These are phyloP conservation scores for Botrytis squamosa DNA, from an alignment of 2,329 filamentous ascomycete species.

Conservation along the genomic window DNA sequence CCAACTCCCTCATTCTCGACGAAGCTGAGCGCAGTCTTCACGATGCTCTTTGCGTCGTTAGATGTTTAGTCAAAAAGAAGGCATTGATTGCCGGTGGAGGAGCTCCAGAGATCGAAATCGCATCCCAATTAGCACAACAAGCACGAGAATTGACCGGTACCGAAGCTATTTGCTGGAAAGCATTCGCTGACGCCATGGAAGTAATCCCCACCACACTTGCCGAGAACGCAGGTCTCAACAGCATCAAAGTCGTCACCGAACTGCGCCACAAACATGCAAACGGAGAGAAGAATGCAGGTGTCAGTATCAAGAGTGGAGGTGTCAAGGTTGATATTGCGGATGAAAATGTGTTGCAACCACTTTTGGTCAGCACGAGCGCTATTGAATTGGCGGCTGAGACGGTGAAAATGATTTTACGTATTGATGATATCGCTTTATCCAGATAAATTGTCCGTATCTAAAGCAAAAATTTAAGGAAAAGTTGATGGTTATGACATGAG, in stretches of 20 bases:
- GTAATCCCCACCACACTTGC: conserved; percentile 95
- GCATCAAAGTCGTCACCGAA: conserved; percentile 98
- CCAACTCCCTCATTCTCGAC: conserved; percentile 91
- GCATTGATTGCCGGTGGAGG: conserved; percentile 97
- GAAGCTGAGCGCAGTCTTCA: conserved; percentile 96
- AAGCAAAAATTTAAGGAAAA: conserved; percentile 7
- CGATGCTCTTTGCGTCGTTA: conserved; percentile 95
- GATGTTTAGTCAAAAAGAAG: conserved; percentile 98
- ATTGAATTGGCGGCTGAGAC: conserved; percentile 97
- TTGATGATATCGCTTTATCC: conserved; percentile 37
- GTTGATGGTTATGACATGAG: conserved; percentile 17
- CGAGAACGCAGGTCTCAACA: conserved; percentile 96
- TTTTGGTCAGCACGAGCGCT: conserved; percentile 94
- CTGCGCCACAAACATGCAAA: conserved; percentile 90
- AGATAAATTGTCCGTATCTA: conserved; percentile 29
- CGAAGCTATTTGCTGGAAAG: conserved; percentile 98
- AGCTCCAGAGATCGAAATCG: conserved; percentile 94
- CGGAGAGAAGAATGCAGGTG: conserved; percentile 92
- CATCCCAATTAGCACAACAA: conserved; percentile 78
- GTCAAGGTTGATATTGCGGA: conserved; percentile 96
- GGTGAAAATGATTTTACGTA: conserved; percentile 59
- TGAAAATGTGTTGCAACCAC: conserved; percentile 93
- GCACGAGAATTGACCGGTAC: conserved; percentile 83
- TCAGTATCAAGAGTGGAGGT: conserved; percentile 96
- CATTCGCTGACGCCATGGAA: conserved; percentile 96